Evolutionary conservation across 2,329 filamentous ascomycete species (phyloP).

Genomic region (Alternaria sp.): DNA sequence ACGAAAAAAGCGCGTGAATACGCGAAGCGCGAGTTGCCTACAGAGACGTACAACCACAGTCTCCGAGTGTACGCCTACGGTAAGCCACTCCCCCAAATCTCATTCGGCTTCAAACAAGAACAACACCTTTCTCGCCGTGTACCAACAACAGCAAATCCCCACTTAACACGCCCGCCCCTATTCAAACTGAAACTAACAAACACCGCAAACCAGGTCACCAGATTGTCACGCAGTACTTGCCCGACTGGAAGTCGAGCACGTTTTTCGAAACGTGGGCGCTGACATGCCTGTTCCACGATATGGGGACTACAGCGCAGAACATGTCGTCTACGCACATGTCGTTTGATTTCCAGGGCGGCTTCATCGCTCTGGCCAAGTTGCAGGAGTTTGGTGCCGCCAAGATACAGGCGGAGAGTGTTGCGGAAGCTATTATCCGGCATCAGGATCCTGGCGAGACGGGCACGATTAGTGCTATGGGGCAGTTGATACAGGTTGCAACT

Average conservation of each 20-base stretch:
- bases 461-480: slow-evolving; percentile 1
- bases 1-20: background rate
- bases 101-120: fast-evolving
- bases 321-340: slow-evolving; percentile 3
- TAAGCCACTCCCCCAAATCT: background rate
- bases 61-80: slow-evolving; percentile 9
- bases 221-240: slow-evolving; percentile 1
- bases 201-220: background rate
- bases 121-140: fast-evolving
- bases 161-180: too few relatives aligned
- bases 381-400: background rate
- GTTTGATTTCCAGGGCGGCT: slow-evolving; percentile 9
- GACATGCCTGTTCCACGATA: slow-evolving; percentile 10
- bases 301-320: slow-evolving; percentile 3
- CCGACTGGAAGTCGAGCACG: background rate
- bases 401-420: slow-evolving; percentile 8
- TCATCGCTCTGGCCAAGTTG: slow-evolving; percentile 2
- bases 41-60: slow-evolving; percentile 6
- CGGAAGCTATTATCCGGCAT: slow-evolving; percentile 6
- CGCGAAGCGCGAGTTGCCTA: background rate
- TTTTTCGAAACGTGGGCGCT: slow-evolving; percentile 9
- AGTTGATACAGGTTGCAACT: slow-evolving; percentile 5
- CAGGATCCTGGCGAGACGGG: slow-evolving; percentile 8
- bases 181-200: too few relatives aligned
- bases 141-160: background rate